These are phyloP conservation scores for Hypoxylon sp. DNA, from an alignment of 2,329 filamentous ascomycete species.

Conservation along the genomic window DNA sequence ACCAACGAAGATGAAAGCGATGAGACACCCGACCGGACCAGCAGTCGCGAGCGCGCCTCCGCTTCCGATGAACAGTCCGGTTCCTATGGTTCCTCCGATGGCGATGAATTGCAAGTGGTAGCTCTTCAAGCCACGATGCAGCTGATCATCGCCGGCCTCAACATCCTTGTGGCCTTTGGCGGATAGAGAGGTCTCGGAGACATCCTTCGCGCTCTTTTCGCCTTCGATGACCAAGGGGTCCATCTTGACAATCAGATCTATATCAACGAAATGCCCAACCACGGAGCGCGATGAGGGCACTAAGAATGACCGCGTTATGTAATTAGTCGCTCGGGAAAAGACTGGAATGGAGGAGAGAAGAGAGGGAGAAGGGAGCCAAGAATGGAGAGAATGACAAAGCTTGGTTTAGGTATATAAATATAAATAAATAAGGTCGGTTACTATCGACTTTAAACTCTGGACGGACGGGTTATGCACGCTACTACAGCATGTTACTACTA, in stretches of 20 bases:
- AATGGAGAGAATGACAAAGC: neutral
- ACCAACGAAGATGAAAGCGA: conserved; percentile 75
- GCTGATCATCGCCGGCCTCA: conserved; percentile 44
- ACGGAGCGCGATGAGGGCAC: conserved; percentile 5
- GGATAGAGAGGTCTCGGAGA: conserved; percentile 15
- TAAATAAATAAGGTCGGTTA: conserved; percentile 20
- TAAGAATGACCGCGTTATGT: conserved; percentile 16
- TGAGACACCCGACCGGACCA: conserved; percentile 71
- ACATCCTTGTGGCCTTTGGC: conserved; percentile 39
- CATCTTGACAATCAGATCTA: conserved; percentile 22
- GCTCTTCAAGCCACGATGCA: conserved; percentile 46
- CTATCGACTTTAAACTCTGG: conserved; percentile 13
- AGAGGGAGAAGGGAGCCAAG: neutral
- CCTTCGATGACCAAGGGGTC: conserved; percentile 19
- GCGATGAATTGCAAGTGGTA: conserved; percentile 50
- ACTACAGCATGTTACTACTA: no score
- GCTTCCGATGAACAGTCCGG: conserved; percentile 75
- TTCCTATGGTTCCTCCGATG: conserved; percentile 70
- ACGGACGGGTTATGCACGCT: no score
- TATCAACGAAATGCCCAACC: conserved; percentile 7
- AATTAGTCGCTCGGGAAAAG: conserved; percentile 13
- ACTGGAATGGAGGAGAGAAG: neutral
- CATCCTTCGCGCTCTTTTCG: conserved; percentile 28
- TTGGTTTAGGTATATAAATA: no score
- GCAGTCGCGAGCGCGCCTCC: conserved; percentile 68